Conservation (phyloP, 495 filamentous ascomycete genomes). For the Penicillium crystallinum region DNA sequence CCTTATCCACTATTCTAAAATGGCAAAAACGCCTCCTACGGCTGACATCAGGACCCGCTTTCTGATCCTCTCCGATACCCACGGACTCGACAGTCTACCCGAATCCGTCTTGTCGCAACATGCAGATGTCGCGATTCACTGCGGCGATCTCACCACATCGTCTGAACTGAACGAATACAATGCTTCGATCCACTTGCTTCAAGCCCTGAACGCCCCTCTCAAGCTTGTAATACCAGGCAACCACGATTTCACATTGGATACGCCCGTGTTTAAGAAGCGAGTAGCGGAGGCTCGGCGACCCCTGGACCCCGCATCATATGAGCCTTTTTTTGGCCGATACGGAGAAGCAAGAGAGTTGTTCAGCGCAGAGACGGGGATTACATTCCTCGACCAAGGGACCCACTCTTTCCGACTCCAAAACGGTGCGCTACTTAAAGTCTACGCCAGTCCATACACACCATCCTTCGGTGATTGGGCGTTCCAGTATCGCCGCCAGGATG, state of each 20-base stretch:
- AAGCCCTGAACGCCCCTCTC: conserved; percentile 50
- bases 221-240: conserved; percentile 73
- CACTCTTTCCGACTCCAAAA: conserved; percentile 50
- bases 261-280: conserved; percentile 26
- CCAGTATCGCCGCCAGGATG: conserved; percentile 43
- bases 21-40: not conserved
- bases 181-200: conserved; percentile 43
- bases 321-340: conserved; percentile 24
- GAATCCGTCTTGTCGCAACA: conserved; percentile 14
- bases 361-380: conserved; percentile 36
- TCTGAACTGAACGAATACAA: conserved; percentile 53
- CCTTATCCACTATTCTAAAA: not conserved
- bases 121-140: conserved; percentile 63
- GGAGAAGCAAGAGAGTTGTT: conserved; percentile 23
- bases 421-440: conserved; percentile 55
- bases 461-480: conserved; percentile 53
- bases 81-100: not conserved
- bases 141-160: conserved; percentile 59
- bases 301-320: conserved; percentile 23
- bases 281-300: conserved; percentile 19
- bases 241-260: conserved; percentile 63
- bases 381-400: conserved; percentile 57
- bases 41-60: not conserved
- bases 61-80: not conserved
- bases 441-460: conserved; percentile 62